Conservation (phyloP, 345 rosid genomes). For the Eutrema yunnanense region DNA sequence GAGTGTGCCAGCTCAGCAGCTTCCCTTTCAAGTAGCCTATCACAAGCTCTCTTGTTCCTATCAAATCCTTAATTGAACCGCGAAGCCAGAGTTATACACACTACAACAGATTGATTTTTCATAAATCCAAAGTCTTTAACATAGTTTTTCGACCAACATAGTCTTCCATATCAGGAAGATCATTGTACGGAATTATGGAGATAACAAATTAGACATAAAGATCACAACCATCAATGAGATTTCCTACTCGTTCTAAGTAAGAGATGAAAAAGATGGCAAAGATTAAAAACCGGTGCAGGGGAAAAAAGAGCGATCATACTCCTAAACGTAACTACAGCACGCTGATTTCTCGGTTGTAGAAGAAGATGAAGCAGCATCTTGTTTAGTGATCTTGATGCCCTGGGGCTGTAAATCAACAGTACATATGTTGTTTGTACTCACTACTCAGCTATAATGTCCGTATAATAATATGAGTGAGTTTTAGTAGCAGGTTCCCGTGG, state of each 20-base stretch:
- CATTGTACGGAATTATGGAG: conserved; percentile 11
- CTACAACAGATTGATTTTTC: conserved; percentile 14
- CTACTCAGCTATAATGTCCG: not conserved
- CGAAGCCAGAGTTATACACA: conserved; percentile 7
- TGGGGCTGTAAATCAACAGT: conserved; percentile 40
- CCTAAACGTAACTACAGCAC: conserved; percentile 50
- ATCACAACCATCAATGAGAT: conserved; percentile 33
- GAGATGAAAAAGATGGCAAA: conserved; percentile 21
- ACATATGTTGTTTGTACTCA: not conserved
- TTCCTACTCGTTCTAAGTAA: conserved; percentile 26
- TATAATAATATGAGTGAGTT: not conserved
- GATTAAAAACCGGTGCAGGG: conserved; percentile 7
- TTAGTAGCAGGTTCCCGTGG: not conserved
- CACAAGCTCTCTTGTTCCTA: too few relatives aligned
- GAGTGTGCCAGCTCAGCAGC: too few relatives aligned
- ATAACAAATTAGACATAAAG: conserved; percentile 27
- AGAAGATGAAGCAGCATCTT: conserved; percentile 37
- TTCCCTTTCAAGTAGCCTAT: too few relatives aligned
- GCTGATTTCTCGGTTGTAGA: conserved; percentile 54
- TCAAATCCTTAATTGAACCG: not conserved
- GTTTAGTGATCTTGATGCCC: conserved; percentile 61
- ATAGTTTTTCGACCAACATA: conserved; percentile 17
- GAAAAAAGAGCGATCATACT: conserved; percentile 18
- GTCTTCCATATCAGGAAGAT: conserved; percentile 21
- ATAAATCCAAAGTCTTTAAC: conserved; percentile 20